A percentile compares a stretch with the other conserved stretches of the same genome.
These are phyloP conservation scores for Cicer arietinum DNA, from an alignment of 306 rosid genomes.

Conservation along the genomic window DNA sequence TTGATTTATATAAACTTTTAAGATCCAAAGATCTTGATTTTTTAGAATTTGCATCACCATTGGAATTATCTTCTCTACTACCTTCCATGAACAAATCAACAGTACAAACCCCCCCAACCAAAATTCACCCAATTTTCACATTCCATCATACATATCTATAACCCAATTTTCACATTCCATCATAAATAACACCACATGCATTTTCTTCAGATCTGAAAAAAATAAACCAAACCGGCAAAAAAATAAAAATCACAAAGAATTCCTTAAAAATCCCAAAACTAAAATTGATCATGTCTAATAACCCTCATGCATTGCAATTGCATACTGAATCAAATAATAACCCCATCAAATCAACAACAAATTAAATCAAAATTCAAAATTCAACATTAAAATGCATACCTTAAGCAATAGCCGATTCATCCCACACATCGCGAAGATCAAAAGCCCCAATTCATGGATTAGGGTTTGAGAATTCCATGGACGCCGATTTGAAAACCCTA, in stretches of 20 bases:
- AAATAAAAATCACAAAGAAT: conserved; percentile 32
- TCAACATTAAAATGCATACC: conserved; percentile 57
- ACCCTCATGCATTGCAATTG: conserved; percentile 46
- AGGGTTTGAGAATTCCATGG: conserved; percentile 56
- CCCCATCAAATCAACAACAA: conserved; percentile 38
- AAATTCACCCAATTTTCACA: conserved; percentile 65
- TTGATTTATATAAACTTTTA: conserved; percentile 73
- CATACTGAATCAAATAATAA: conserved; percentile 32
- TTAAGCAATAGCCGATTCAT: conserved; percentile 44
- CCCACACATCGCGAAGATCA: conserved; percentile 55
- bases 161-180: conserved; percentile 25
- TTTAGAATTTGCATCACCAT: conserved; percentile 67
- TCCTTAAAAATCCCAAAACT: conserved; percentile 37
- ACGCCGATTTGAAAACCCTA: conserved; percentile 69
- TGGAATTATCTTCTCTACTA: conserved; percentile 64
- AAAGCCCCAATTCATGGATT: conserved; percentile 47
- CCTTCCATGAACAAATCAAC: conserved; percentile 76
- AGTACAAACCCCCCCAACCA: conserved; percentile 56
- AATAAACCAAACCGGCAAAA: conserved; percentile 35
- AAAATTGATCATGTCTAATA: conserved; percentile 54
- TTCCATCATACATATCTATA: conserved; percentile 65
- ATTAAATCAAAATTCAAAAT: conserved; percentile 27
- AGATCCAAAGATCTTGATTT: conserved; percentile 88
- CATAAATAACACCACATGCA: conserved; percentile 14
- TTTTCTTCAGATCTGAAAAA: conserved; percentile 72